phyloP scores from a whole-genome alignment of 441 rosid genomes.

The Lagerstroemia fauriei region DNA sequence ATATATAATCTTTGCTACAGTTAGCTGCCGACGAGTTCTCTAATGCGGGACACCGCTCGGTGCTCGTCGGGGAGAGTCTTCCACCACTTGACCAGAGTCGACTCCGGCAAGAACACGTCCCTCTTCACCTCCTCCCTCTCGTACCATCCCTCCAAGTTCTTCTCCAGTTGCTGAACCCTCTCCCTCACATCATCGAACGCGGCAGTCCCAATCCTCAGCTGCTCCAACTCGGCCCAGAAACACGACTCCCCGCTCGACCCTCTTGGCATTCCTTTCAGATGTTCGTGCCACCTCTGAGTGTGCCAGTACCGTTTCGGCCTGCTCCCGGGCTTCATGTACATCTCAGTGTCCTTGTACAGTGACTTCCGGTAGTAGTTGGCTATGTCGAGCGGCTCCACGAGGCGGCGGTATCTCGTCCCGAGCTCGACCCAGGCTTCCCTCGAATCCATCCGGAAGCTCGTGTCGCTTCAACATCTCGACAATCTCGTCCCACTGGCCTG shows the following conservation, averaged over 20 bases:
- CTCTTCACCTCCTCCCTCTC: conserved; percentile 17
- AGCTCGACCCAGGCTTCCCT: conserved; percentile 46
- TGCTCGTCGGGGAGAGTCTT: conserved; percentile 31
- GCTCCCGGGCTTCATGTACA: conserved; percentile 48
- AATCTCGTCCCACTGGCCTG: conserved; percentile 66
- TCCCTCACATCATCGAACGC: conserved; percentile 22
- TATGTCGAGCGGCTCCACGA: conserved; percentile 73
- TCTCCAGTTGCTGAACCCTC: conserved; percentile 31
- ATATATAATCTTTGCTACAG: no score
- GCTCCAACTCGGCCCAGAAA: conserved; percentile 82
- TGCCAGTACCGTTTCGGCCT: conserved; percentile 67
- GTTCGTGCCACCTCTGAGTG: conserved; percentile 67
- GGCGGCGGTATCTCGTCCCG: conserved; percentile 56
- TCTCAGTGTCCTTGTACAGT: conserved; percentile 68
- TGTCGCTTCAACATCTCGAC: conserved; percentile 57
- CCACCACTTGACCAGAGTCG: conserved; percentile 61
- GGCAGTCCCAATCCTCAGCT: conserved; percentile 35
- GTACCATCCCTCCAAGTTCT: conserved; percentile 42
- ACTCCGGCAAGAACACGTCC: conserved; percentile 49
- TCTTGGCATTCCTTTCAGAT: conserved; percentile 24
- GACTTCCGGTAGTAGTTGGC: conserved; percentile 71
- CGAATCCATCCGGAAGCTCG: conserved; percentile 68
- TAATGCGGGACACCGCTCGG: conserved; percentile 31
- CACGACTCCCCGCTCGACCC: conserved; percentile 39
- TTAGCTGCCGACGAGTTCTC: conserved; percentile 2